Percentiles rank a stretch among this genome's conserved stretches.
These are phyloP conservation scores for Stromatinia cepivora DNA, from an alignment of 2,329 filamentous ascomycete genomes.

Conservation along the genomic window DNA sequence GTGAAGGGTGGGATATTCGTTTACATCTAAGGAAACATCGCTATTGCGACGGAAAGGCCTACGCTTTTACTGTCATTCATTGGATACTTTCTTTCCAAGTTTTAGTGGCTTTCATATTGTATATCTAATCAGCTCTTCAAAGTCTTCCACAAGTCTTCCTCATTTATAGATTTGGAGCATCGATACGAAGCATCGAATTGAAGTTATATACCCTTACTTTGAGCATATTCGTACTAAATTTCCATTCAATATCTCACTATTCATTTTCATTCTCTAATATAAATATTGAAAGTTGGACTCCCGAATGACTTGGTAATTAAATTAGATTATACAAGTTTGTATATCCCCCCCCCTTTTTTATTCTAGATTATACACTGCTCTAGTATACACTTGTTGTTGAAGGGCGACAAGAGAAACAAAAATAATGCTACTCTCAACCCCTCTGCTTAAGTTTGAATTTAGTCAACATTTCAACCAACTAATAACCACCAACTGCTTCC, in stretches of 20 bases:
- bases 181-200: background rate
- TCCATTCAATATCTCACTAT: background rate
- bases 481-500: background rate
- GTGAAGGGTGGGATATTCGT: too few species aligned
- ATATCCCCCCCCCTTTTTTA: too few species aligned
- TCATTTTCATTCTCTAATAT: background rate
- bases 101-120: background rate
- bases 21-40: background rate
- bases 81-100: background rate
- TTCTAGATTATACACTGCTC: too few species aligned
- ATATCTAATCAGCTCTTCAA: background rate
- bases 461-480: background rate
- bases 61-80: background rate
- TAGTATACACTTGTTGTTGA: background rate
- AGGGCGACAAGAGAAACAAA: background rate
- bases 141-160: background rate
- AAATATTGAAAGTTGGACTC: too few species aligned
- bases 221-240: background rate
- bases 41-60: background rate
- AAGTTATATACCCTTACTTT: too few species aligned
- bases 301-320: too few species aligned
- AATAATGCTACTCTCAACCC: background rate
- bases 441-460: background rate
- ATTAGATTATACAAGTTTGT: too few species aligned
- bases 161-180: background rate